Conservation (phyloP, 2,329 filamentous ascomycete species). For the Ascochyta koolunga region DNA sequence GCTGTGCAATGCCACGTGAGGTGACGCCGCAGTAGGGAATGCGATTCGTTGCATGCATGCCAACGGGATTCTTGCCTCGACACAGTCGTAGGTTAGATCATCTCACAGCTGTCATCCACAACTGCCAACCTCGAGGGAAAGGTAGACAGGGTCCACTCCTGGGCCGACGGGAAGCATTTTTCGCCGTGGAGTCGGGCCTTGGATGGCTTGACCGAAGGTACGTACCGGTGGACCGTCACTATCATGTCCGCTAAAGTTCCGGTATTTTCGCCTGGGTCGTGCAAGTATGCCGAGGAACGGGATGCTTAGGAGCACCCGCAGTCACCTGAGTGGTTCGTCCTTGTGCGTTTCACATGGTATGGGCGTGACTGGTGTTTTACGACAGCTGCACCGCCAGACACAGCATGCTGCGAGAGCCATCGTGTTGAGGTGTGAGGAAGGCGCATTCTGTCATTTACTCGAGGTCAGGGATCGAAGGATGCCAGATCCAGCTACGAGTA, state of each 20-base stretch:
- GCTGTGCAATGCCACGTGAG: constrained; percentile 5
- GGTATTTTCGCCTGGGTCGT: neutral
- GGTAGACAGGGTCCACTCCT: neutral
- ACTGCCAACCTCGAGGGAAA: neutral
- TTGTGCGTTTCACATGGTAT: neutral
- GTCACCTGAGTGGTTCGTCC: neutral
- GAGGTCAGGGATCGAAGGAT: constrained; percentile 2
- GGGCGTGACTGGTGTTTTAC: constrained; percentile 8
- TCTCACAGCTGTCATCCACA: neutral
- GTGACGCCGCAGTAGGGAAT: constrained; percentile 9
- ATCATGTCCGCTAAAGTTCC: neutral
- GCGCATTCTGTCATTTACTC: neutral
- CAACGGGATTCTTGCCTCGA: neutral
- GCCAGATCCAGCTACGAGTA: neutral
- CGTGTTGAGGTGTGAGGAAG: neutral
- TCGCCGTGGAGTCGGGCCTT: neutral
- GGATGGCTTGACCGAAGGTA: constrained; percentile 2
- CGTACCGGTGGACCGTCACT: constrained; percentile 6
- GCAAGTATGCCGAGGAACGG: constrained; percentile 1
- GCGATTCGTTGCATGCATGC: neutral
- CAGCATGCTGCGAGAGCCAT: neutral
- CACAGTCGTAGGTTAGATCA: neutral
- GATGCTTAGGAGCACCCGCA: neutral
- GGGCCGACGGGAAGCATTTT: neutral
- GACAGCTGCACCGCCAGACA: constrained; percentile 5